Evolutionary conservation across 1,284 basidiomycete species (phyloP), one percentile per base, ranked within the genome.

Genomic region (Trametes versicolor): DNA sequence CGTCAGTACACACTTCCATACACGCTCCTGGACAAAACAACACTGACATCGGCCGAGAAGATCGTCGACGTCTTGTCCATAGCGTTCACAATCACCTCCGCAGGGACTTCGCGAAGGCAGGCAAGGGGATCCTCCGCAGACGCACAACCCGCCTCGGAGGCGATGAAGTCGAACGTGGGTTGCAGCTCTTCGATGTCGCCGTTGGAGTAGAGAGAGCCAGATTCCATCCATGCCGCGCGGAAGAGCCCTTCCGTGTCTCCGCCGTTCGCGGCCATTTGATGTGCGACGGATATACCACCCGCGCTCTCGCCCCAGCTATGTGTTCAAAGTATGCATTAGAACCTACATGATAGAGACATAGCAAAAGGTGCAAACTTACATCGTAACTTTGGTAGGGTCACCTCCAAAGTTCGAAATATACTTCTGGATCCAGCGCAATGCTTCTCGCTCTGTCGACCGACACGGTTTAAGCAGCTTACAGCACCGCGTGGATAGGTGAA

Each of bases 381-480:
- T 76, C 17, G 72, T 79, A 12, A 79, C 75, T 61, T 79, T 78
- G 8, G 64, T 69, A 1, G 76, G 74, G 64, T 84, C 81, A 4
- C 83, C 83, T 7, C 83, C 80, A 66, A 83, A 83, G 0, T 71
- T 70, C 10, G 67, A 56, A 51, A 85, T 83, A 64, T 84, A 79
- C 57, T 78, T 65, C 34, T 82, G 77, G 0, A 85, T 73, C 90
- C 90, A 93, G 63, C 85, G 74, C 17, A 93, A 74, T 0, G 88
- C 88, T 41, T 60, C 61, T 1, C 64, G 65, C 34, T 71, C 71
- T 73, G 36, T 7, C 7, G 2, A 10, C 15, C 1, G n/a, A 9
- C 34, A 0, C n/a, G 2, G 25, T 29, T 6, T 15, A n/a, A 25
- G 13, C 19, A 17, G 1, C 4, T 10, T 25, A 8, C 7, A 29